Evolutionary conservation across 352 stramenopile species (phyloP).

Genomic region (Lagenidium giganteum): DNA sequence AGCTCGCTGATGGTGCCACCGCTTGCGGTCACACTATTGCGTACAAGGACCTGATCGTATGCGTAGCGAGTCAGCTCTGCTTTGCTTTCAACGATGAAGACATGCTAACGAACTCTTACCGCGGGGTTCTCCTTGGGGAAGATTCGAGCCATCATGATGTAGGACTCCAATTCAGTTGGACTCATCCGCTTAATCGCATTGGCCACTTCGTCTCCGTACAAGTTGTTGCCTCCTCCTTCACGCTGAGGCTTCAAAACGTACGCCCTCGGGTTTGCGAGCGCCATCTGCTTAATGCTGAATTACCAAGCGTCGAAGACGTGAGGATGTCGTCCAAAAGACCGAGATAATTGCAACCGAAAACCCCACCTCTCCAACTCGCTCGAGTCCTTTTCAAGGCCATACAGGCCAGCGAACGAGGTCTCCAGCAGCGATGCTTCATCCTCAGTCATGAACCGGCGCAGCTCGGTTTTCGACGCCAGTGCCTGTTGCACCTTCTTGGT

Average conservation of each 20-base stretch:
- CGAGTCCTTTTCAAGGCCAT: conserved; percentile 87
- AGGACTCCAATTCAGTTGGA: conserved; percentile 71
- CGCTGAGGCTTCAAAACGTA: conserved; percentile 98
- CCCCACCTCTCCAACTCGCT: conserved; percentile 48
- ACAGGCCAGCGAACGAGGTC: conserved; percentile 93
- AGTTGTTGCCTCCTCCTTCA: conserved; percentile 97
- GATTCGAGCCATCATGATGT: conserved; percentile 98
- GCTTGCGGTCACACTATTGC: conserved; percentile 58
- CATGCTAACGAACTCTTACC: conserved; percentile 40
- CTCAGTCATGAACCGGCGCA: conserved; percentile 89
- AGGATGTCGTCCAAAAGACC: background rate
- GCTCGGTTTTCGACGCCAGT: conserved; percentile 71
- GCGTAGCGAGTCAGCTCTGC: too few species aligned
- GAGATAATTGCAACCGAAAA: too few species aligned
- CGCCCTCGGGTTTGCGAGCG: conserved; percentile 45
- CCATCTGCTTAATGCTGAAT: conserved; percentile 78
- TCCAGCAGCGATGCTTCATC: conserved; percentile 71
- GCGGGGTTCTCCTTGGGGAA: conserved; percentile 84
- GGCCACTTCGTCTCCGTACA: conserved; percentile 93
- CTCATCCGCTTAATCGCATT: conserved; percentile 77
- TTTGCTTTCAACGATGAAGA: conserved; percentile 20
- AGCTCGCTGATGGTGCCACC: conserved; percentile 93
- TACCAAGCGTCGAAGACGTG: background rate
- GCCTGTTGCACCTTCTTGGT: conserved; percentile 99
- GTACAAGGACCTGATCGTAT: conserved; percentile 74